phyloP scores from a whole-genome alignment of 768 basidiomycete species.

The Gymnopilus dilepis region DNA sequence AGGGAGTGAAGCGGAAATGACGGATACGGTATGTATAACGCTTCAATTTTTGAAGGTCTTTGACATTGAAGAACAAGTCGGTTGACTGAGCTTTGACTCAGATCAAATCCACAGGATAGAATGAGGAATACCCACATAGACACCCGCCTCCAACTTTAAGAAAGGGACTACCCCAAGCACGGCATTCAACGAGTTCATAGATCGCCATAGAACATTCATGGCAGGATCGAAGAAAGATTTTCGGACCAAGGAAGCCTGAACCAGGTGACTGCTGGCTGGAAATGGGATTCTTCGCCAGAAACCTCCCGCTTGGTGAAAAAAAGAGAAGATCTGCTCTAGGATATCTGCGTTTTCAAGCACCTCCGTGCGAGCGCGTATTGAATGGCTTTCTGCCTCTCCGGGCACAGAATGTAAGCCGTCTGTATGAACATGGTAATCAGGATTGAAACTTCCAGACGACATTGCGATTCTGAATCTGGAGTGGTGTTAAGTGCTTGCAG shows the following conservation, averaged over 20 bases:
- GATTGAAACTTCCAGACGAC: too few relatives aligned
- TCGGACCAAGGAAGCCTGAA: slow-evolving; percentile 3
- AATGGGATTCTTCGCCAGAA: neutral
- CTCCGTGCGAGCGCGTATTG: too few relatives aligned
- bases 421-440: too few relatives aligned
- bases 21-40: neutral
- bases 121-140: slow-evolving; percentile 4
- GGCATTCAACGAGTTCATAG: slow-evolving; percentile 1
- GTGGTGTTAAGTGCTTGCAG: too few relatives aligned
- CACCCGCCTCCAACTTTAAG: neutral
- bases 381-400: too few relatives aligned
- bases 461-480: too few relatives aligned
- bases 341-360: neutral
- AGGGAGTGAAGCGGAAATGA: neutral
- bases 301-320: neutral
- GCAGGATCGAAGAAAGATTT: slow-evolving; percentile 14
- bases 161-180: slow-evolving; percentile 11
- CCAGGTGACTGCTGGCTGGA: neutral
- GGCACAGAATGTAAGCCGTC: too few relatives aligned
- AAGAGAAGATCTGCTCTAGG: neutral
- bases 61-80: too few relatives aligned
- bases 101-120: neutral
- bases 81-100: too few relatives aligned
- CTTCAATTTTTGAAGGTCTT: too few relatives aligned
- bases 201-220: slow-evolving; percentile 12